A percentile compares a stretch with the other conserved stretches of the same genome.
phyloP scores from a whole-genome alignment of 2,329 filamentous ascomycete species.

The Raffaelea albimanens region DNA sequence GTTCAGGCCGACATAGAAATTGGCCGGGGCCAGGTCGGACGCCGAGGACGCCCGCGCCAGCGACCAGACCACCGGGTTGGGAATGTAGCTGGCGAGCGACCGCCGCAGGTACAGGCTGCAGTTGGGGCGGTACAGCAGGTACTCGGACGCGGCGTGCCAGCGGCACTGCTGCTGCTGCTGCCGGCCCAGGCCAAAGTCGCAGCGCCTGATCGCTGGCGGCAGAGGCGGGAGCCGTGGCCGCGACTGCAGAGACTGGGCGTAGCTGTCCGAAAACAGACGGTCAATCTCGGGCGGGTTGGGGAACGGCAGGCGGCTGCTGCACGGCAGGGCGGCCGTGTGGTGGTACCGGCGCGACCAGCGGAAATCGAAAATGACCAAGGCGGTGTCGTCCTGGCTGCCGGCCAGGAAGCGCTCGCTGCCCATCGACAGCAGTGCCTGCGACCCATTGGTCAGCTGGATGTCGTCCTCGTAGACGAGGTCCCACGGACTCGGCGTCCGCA shows the following conservation, averaged over 20 bases:
- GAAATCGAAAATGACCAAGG: slow-evolving; percentile 45
- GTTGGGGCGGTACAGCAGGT: slow-evolving; percentile 39
- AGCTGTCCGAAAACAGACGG: background rate
- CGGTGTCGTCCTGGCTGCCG: slow-evolving; percentile 32
- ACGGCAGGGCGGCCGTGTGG: slow-evolving; percentile 38
- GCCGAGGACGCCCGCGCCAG: slow-evolving; percentile 34
- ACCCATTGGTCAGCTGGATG: slow-evolving; percentile 31
- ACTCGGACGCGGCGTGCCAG: slow-evolving; percentile 37
- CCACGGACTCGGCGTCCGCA: slow-evolving; percentile 35
- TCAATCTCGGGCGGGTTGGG: slow-evolving; percentile 18
- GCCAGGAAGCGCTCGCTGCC: slow-evolving; percentile 41
- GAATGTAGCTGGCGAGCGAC: slow-evolving; percentile 12
- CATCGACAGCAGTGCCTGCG: slow-evolving; percentile 38
- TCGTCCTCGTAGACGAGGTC: slow-evolving; percentile 44
- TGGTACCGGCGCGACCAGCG: slow-evolving; percentile 38
- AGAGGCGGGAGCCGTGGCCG: background rate
- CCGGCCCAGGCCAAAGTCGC: slow-evolving; percentile 23
- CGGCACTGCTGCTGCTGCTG: slow-evolving; percentile 24
- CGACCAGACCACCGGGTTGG: slow-evolving; percentile 29
- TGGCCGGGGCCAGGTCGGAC: slow-evolving; percentile 32
- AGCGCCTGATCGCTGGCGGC: slow-evolving; percentile 17
- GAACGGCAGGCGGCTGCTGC: slow-evolving; percentile 26
- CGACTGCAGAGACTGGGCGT: too few species aligned
- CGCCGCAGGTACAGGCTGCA: slow-evolving; percentile 34
- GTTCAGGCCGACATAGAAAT: slow-evolving; percentile 40